Conservation (phyloP, 306 rosid genomes). For the Prunus salicina region DNA sequence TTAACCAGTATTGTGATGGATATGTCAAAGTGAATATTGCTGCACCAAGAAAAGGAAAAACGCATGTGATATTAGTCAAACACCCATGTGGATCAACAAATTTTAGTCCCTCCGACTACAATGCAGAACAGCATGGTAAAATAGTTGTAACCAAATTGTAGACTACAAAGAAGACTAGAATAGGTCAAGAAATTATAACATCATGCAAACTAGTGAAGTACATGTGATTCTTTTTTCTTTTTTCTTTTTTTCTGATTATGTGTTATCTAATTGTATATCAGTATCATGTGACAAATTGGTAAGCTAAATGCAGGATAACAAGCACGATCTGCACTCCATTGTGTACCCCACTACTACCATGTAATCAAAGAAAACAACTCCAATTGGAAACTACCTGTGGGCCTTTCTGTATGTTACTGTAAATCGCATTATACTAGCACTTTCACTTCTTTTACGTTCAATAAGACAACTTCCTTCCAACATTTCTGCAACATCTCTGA, state of each 20-base stretch:
- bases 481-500: no score
- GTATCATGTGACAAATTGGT: background rate
- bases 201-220: background rate
- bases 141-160: background rate
- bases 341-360: background rate
- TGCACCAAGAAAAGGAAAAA: slow-evolving; percentile 19
- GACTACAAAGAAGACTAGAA: background rate
- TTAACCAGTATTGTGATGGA: background rate
- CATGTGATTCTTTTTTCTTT: background rate
- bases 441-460: background rate
- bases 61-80: slow-evolving; percentile 1
- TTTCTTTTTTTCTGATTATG: background rate
- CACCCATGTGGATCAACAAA: background rate
- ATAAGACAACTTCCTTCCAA: no score
- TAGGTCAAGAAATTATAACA: background rate
- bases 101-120: background rate
- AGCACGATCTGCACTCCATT: background rate
- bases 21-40: slow-evolving; percentile 8
- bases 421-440: background rate
- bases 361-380: background rate
- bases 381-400: background rate
- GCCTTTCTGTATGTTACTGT: background rate
- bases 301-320: background rate
- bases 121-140: background rate
- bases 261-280: background rate